These are phyloP conservation scores for Beauveria scarabaeidicola DNA, from an alignment of 2,329 filamentous ascomycete genomes.

Conservation along the genomic window DNA sequence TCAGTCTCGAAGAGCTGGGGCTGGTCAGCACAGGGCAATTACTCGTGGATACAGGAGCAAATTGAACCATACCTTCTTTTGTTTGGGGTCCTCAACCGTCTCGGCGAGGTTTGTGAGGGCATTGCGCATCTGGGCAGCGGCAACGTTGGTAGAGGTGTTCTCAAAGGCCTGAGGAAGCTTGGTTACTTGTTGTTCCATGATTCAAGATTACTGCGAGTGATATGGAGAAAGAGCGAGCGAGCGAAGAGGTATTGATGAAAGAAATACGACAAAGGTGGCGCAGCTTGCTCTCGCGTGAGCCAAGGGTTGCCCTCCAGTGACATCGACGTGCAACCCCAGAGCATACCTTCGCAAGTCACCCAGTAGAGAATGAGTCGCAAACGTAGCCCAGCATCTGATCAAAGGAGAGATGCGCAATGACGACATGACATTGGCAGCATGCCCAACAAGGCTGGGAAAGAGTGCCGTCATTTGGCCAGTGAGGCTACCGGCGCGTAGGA, in stretches of 20 bases:
- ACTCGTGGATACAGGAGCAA: background rate
- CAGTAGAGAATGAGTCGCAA: background rate
- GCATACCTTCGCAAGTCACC: background rate
- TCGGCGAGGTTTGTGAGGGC: slow-evolving; percentile 86
- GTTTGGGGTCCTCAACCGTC: slow-evolving; percentile 70
- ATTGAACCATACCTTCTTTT: slow-evolving; percentile 63
- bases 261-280: background rate
- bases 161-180: slow-evolving; percentile 70
- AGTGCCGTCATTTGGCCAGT: background rate
- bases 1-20: slow-evolving; percentile 89
- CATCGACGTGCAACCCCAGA: background rate
- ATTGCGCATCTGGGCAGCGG: slow-evolving; percentile 98
- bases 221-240: background rate
- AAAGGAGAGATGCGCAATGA: background rate
- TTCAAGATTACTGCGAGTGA: background rate
- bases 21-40: slow-evolving; percentile 8
- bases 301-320: slow-evolving; percentile 3
- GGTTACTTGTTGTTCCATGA: slow-evolving; percentile 19
- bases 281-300: background rate
- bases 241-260: background rate
- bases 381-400: background rate
- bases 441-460: background rate
- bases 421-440: background rate
- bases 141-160: slow-evolving; percentile 97
- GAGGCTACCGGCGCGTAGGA: background rate